Conservation (phyloP, 768 basidiomycete genomes). For the Boletellus ananiceps region DNA sequence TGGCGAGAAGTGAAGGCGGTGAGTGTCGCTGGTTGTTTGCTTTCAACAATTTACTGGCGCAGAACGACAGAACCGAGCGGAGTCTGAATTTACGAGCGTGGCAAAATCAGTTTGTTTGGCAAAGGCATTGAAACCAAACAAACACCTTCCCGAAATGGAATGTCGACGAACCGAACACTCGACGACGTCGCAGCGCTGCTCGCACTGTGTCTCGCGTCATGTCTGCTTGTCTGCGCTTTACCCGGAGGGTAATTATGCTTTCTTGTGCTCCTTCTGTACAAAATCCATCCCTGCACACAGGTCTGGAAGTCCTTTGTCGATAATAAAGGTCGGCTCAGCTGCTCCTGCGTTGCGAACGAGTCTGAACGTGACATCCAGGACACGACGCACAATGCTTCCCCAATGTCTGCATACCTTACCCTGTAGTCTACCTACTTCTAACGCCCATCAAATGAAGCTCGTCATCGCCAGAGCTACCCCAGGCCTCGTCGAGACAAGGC, state of each 20-base stretch:
- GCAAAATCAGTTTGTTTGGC: slow-evolving; percentile 23
- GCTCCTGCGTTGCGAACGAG: neutral
- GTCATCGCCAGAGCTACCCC: slow-evolving; percentile 63
- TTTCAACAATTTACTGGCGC: slow-evolving; percentile 7
- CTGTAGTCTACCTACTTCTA: neutral
- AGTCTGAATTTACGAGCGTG: slow-evolving; percentile 13
- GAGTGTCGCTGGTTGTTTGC: neutral
- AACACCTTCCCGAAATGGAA: slow-evolving; percentile 12
- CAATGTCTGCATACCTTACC: slow-evolving; percentile 44
- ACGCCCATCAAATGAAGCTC: slow-evolving; percentile 41
- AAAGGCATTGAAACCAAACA: slow-evolving; percentile 30
- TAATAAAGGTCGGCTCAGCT: slow-evolving; percentile 52
- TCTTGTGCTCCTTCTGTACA: neutral
- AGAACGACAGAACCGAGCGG: slow-evolving; percentile 19
- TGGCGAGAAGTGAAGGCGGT: slow-evolving; percentile 2
- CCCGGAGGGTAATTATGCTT: slow-evolving; percentile 44
- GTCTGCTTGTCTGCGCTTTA: slow-evolving; percentile 71
- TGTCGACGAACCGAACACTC: neutral
- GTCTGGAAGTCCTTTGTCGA: slow-evolving; percentile 82
- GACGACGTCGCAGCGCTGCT: too few species aligned
- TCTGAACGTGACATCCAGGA: slow-evolving; percentile 39
- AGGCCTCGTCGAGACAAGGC: slow-evolving; percentile 61
- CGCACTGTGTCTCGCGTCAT: slow-evolving; percentile 45
- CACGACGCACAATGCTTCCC: slow-evolving; percentile 81
- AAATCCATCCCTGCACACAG: slow-evolving; percentile 23